These are phyloP conservation scores for Olyra latifolia DNA, from an alignment of 176 grass and related monocot genomes.

Conservation along the genomic window DNA sequence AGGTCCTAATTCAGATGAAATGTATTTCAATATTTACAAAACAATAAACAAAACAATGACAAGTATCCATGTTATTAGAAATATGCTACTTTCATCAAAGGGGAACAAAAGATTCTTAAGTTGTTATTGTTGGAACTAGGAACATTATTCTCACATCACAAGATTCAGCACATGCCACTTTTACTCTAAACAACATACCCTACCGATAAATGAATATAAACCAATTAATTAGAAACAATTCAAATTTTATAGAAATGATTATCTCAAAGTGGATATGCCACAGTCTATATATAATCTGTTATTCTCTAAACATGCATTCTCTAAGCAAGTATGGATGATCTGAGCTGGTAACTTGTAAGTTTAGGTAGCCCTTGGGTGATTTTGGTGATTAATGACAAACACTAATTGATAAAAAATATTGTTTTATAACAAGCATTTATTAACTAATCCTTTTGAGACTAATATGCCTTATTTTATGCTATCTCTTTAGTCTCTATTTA, in stretches of 20 bases:
- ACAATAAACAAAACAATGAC: slow-evolving; percentile 19
- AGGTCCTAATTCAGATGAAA: slow-evolving; percentile 63
- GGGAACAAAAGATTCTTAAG: neutral
- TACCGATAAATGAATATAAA: neutral
- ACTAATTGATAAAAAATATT: no score
- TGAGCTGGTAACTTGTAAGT: no score
- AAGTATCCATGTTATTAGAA: neutral
- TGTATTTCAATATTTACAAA: slow-evolving; percentile 8
- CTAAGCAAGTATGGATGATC: neutral
- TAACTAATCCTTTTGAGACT: no score
- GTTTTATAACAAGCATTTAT: no score
- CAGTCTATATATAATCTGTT: neutral
- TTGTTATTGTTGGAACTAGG: neutral
- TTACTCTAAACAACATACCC: neutral
- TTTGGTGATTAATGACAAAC: no score
- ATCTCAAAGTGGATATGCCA: neutral
- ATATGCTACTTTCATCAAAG: neutral
- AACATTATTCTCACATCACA: neutral
- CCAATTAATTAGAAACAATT: neutral
- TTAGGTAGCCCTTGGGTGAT: no score
- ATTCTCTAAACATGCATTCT: neutral
- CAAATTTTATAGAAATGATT: neutral
- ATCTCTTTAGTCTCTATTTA: no score
- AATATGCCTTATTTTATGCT: no score
- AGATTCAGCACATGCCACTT: neutral